Evolutionary conservation across 2,329 filamentous ascomycete species (phyloP).

Genomic region (Neurospora sp.): DNA sequence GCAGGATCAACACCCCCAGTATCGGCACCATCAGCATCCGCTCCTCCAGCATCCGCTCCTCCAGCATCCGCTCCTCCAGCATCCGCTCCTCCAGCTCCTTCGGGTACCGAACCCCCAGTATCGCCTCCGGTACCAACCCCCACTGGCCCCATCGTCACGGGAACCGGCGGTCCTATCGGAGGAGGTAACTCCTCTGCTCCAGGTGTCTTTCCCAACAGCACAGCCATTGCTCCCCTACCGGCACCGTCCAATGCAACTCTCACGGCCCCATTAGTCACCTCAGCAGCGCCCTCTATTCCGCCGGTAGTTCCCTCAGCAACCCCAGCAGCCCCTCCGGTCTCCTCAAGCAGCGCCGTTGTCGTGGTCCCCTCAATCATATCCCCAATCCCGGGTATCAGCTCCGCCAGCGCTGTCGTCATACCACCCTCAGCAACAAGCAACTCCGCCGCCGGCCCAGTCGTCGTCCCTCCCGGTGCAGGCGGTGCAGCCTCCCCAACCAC

Average conservation of each 20-base stretch:
- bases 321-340: not conserved
- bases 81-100: not conserved
- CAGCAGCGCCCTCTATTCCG: not conserved
- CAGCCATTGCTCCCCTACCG: not conserved
- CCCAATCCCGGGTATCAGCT: not conserved
- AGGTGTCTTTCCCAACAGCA: not conserved
- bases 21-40: not conserved
- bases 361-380: not conserved
- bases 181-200: not conserved
- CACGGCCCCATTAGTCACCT: not conserved
- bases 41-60: not conserved
- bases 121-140: not conserved
- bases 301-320: not conserved
- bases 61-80: not conserved
- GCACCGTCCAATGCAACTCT: not conserved
- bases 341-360: not conserved
- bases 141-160: not conserved
- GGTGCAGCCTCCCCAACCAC: not conserved
- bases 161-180: not conserved
- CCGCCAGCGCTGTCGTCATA: not conserved
- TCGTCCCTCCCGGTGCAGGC: not conserved
- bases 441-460: not conserved
- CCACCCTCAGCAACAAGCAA: not conserved
- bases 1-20: accelerated
- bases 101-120: not conserved